phyloP scores from a whole-genome alignment of 352 stramenopile genomes.

The Phytophthora fragariaefolia region DNA sequence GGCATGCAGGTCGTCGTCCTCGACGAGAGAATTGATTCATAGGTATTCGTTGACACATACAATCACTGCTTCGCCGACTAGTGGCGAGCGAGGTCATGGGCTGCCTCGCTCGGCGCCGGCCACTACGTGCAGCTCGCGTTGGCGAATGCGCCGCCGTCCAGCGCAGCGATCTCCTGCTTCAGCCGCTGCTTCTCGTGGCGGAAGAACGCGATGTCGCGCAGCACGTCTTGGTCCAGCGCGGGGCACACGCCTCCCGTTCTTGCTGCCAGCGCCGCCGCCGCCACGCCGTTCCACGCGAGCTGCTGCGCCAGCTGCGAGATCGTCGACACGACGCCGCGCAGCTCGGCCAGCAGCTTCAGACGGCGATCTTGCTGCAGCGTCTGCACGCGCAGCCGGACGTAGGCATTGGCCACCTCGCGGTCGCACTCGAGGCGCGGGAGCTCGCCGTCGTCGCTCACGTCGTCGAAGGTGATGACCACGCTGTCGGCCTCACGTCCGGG shows the following conservation, averaged over 20 bases:
- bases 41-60: conserved; percentile 30
- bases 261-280: conserved; percentile 32
- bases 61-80: background rate
- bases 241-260: conserved; percentile 23
- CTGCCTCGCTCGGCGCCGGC: too few species aligned
- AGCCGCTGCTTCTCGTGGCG: conserved; percentile 47
- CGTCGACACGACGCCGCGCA: conserved; percentile 46
- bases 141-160: too few species aligned
- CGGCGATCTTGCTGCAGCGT: conserved; percentile 42
- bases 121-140: background rate
- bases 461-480: conserved; percentile 29
- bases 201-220: conserved; percentile 56
- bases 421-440: conserved; percentile 28
- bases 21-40: conserved; percentile 12
- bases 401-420: conserved; percentile 35
- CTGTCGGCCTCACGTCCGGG: conserved; percentile 2
- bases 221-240: conserved; percentile 39
- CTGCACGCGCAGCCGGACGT: conserved; percentile 35
- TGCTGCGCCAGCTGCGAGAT: conserved; percentile 44
- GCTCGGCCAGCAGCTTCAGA: conserved; percentile 45
- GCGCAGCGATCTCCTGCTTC: conserved; percentile 38
- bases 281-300: conserved; percentile 46
- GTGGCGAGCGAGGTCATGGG: too few species aligned
- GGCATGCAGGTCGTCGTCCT: too few species aligned
- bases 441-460: conserved; percentile 16